Percentiles rank a stretch among this genome's conserved stretches.
These are phyloP conservation scores for Chrysanthemum makinoi DNA, from an alignment of 129 eudicot species.

Conservation along the genomic window DNA sequence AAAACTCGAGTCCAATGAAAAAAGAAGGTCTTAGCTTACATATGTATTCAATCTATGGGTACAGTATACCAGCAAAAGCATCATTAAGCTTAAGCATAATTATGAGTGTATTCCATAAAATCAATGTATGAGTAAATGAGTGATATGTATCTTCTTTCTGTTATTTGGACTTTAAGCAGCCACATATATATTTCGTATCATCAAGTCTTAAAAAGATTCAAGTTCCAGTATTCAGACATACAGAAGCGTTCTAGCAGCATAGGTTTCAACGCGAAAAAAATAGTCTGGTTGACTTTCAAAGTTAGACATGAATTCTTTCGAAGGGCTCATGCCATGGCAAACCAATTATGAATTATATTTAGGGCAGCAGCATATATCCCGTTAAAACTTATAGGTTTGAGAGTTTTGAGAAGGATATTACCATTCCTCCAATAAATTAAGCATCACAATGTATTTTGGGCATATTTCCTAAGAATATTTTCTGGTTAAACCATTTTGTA, in stretches of 20 bases:
- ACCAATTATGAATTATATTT: not conserved
- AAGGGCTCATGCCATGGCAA: slow-evolving; percentile 6
- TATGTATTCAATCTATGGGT: not conserved
- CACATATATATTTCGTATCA: no score
- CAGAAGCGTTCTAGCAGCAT: not conserved
- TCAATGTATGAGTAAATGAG: not conserved
- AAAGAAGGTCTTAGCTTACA: no score
- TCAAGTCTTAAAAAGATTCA: no score
- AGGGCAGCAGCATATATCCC: no score
- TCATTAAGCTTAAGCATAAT: not conserved
- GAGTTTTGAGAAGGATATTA: no score
- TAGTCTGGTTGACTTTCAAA: slow-evolving; percentile 13
- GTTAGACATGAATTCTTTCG: slow-evolving; percentile 3
- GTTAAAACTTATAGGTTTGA: no score
- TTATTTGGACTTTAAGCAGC: no score
- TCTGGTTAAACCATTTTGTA: slow-evolving; percentile 10
- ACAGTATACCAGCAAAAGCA: slow-evolving; percentile 10
- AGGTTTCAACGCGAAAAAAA: slow-evolving; percentile 3
- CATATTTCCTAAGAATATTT: slow-evolving; percentile 3
- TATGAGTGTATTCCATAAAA: not conserved
- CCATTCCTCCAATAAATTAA: not conserved
- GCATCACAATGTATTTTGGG: not conserved
- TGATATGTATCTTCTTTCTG: no score
- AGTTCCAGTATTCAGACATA: no score
- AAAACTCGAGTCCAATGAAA: not conserved